phyloP scores from a whole-genome alignment of 2,329 filamentous ascomycete genomes.

The Diaporthe citrichinensis region DNA sequence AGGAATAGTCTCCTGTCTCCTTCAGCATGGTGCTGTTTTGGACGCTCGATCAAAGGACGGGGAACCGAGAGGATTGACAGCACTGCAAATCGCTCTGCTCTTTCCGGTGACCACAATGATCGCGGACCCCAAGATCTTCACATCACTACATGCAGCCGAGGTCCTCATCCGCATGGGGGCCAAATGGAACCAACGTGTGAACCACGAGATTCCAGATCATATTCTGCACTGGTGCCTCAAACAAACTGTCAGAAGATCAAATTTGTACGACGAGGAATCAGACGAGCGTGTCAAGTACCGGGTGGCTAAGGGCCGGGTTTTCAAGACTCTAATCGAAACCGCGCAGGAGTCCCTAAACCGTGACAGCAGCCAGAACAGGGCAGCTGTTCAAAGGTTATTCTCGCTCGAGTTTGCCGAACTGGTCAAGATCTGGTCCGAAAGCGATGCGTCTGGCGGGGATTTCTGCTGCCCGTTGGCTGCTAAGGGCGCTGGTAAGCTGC shows the following conservation, averaged over 20 bases:
- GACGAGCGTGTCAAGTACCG: too few species aligned
- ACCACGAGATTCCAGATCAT: not conserved
- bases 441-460: too few species aligned
- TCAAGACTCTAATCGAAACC: not conserved
- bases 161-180: not conserved
- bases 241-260: not conserved
- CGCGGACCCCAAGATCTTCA: not conserved
- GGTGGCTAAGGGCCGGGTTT: not conserved
- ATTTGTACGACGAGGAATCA: too few species aligned
- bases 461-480: not conserved
- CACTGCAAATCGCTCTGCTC: not conserved
- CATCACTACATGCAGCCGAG: not conserved
- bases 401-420: fast-evolving
- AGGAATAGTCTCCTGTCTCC: not conserved
- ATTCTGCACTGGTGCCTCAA: not conserved
- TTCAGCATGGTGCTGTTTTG: not conserved
- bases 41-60: not conserved
- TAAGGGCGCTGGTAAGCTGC: not conserved
- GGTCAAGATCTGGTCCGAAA: not conserved
- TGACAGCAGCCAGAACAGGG: not conserved
- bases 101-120: not conserved
- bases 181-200: not conserved
- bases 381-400: not conserved
- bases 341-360: not conserved
- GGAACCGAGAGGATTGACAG: too few species aligned